phyloP scores from a whole-genome alignment of 768 basidiomycete genomes.

The Crepidotus variabilis region DNA sequence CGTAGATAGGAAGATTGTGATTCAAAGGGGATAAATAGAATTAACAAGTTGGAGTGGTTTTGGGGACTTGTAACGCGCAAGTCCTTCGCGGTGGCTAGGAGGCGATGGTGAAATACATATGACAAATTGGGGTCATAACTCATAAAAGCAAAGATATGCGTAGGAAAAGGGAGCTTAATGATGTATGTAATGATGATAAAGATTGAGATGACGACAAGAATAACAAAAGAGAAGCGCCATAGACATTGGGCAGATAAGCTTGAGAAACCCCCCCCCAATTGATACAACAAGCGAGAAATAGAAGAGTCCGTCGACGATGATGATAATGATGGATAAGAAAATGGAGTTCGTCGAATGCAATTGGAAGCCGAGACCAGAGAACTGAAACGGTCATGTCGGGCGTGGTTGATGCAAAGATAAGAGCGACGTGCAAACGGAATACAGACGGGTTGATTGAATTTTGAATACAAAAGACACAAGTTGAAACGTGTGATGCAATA shows the following conservation, averaged over 20 bases:
- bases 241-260: background rate
- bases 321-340: conserved; percentile 4
- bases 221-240: conserved; percentile 4
- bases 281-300: background rate
- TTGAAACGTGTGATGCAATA: background rate
- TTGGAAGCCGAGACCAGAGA: background rate
- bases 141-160: conserved; percentile 4
- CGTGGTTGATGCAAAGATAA: conserved; percentile 17
- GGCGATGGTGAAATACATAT: conserved; percentile 12
- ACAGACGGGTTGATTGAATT: background rate
- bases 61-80: conserved; percentile 33
- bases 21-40: background rate
- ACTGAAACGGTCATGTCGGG: conserved; percentile 1
- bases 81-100: conserved; percentile 32
- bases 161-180: conserved; percentile 3
- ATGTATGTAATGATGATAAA: conserved; percentile 2
- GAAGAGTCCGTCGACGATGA: background rate
- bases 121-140: conserved; percentile 3
- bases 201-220: conserved; percentile 5
- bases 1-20: background rate
- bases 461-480: background rate
- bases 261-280: too few relatives aligned
- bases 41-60: conserved; percentile 7
- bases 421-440: conserved; percentile 3
- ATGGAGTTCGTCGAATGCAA: conserved; percentile 3